Evolutionary conservation across 1,284 basidiomycete species (phyloP).

Genomic region (Polyporus tsugae): DNA sequence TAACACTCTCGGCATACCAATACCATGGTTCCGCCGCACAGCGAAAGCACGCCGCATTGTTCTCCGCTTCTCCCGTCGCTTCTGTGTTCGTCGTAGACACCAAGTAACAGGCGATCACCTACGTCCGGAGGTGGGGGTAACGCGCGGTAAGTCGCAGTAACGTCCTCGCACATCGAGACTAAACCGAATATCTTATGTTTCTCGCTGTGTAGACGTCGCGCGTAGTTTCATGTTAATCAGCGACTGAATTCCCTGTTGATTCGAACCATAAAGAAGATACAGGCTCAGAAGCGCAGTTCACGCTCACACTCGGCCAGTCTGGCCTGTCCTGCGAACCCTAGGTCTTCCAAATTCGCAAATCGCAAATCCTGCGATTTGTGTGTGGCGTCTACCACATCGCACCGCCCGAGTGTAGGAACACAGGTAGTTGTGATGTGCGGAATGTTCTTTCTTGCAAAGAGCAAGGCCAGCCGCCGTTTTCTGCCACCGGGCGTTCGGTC

Average conservation of each 20-base stretch:
- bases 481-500: not conserved
- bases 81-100: not conserved
- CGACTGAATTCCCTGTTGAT: not conserved
- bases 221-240: not conserved
- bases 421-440: not conserved
- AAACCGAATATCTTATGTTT: not conserved
- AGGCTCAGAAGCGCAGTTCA: not conserved
- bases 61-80: too few species aligned
- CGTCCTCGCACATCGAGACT: not conserved
- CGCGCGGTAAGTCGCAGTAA: not conserved
- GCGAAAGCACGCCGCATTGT: too few species aligned
- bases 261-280: not conserved
- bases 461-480: not conserved
- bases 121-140: too few species aligned
- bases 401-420: not conserved
- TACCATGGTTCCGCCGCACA: too few species aligned
- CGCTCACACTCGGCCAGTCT: constrained; percentile 31
- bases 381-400: not conserved
- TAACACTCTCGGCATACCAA: too few species aligned
- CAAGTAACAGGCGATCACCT: too few species aligned
- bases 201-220: not conserved
- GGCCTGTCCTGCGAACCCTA: constrained; percentile 26
- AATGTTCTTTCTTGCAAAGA: not conserved
- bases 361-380: constrained; percentile 23
- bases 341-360: constrained; percentile 8